phyloP scores from a whole-genome alignment of 352 stramenopile genomes.

The Bremia lactucae region DNA sequence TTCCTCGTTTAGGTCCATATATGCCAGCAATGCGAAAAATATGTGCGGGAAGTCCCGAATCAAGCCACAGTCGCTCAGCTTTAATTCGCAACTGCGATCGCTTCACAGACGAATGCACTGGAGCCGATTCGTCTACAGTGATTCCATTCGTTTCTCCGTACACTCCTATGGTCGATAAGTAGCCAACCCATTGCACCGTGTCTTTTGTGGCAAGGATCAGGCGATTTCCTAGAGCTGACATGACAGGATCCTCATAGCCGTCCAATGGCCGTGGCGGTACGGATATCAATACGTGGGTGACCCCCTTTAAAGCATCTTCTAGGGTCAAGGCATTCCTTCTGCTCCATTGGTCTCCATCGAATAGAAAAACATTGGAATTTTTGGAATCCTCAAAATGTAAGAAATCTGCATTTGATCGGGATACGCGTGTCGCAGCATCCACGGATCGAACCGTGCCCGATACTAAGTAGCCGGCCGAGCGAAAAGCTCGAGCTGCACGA shows the following conservation, averaged over 20 bases:
- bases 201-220: slow-evolving; percentile 30
- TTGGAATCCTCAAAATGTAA: slow-evolving; percentile 24
- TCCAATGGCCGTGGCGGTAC: slow-evolving; percentile 38
- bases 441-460: slow-evolving; percentile 60
- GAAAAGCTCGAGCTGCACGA: slow-evolving; percentile 59
- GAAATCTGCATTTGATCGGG: slow-evolving; percentile 17
- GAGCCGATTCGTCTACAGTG: slow-evolving; percentile 75
- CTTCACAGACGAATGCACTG: slow-evolving; percentile 46
- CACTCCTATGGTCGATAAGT: slow-evolving; percentile 90
- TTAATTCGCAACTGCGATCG: slow-evolving; percentile 69
- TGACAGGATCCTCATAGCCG: slow-evolving; percentile 58
- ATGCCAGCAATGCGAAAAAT: slow-evolving; percentile 88
- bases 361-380: slow-evolving; percentile 63
- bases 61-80: slow-evolving; percentile 71
- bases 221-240: slow-evolving; percentile 31
- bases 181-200: slow-evolving; percentile 78
- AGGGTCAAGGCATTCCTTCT: slow-evolving; percentile 22
- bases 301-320: slow-evolving; percentile 35
- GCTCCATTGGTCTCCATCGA: slow-evolving; percentile 57
- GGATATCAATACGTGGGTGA: slow-evolving; percentile 73
- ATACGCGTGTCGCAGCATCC: slow-evolving; percentile 36
- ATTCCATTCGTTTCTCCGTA: slow-evolving; percentile 84
- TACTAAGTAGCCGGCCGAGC: slow-evolving; percentile 44
- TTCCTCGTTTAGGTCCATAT: slow-evolving; percentile 81
- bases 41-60: slow-evolving; percentile 53